Evolutionary conservation across 164 flowering plant species (phyloP).

Genomic region (Piper longum): DNA sequence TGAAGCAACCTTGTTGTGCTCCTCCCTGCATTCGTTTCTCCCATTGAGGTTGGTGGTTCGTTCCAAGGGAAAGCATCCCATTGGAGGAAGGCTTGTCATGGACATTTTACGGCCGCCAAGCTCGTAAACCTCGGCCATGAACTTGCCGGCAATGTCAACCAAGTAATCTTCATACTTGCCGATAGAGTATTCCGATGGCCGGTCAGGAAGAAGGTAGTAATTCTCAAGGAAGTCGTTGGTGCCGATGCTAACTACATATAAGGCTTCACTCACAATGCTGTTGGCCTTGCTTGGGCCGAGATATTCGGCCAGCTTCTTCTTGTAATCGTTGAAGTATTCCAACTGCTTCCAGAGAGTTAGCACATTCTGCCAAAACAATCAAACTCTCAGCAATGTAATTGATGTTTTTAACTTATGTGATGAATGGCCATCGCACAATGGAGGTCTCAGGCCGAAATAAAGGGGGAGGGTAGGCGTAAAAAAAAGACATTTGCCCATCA

Average conservation of each 20-base stretch:
- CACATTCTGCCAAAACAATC: constrained; percentile 30
- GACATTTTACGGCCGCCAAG: constrained; percentile 37
- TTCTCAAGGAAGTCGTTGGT: constrained; percentile 61
- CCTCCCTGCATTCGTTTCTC: constrained; percentile 7
- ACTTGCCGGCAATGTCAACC: constrained; percentile 6
- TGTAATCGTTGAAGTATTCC: constrained; percentile 53
- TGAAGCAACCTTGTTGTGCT: constrained; percentile 8
- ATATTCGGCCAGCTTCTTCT: constrained; percentile 20
- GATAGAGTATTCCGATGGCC: constrained; percentile 8
- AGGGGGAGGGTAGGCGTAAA: too few relatives aligned
- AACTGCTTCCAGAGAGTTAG: constrained; percentile 57
- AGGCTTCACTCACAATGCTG: constrained; percentile 21
- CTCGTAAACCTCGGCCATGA: constrained; percentile 8
- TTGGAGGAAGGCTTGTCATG: constrained; percentile 43
- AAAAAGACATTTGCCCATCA: too few relatives aligned
- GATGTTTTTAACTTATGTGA: too few relatives aligned
- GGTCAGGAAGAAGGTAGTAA: constrained; percentile 8
- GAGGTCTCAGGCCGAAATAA: too few relatives aligned
- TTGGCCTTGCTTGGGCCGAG: constrained; percentile 31
- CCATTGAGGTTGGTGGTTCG: constrained; percentile 4
- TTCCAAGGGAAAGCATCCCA: constrained; percentile 60
- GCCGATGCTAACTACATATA: constrained; percentile 50
- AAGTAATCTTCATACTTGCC: constrained; percentile 10
- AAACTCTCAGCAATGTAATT: not conserved
- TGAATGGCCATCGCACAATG: too few relatives aligned